Evolutionary conservation across 495 filamentous ascomycete species (phyloP), one percentile per base, ranked within the genome.

Genomic region (Penicillium bovifimosum): DNA sequence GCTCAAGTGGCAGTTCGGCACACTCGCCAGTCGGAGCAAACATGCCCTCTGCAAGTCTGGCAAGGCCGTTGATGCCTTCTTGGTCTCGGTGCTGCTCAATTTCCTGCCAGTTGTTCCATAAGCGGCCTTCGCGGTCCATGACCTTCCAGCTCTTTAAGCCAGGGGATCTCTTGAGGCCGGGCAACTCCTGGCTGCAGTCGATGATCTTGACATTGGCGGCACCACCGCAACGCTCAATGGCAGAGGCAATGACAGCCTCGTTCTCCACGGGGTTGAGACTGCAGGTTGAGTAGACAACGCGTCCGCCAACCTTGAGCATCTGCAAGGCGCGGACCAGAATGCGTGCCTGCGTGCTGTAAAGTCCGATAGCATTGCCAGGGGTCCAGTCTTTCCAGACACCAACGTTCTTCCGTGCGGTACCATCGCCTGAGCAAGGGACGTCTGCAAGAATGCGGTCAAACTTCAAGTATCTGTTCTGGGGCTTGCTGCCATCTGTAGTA

Each of bases 211-310:
- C 86, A 60, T 92, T 95, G 20, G 80, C 78, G 2, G 81, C 64
- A 8, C 93, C 93, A 53, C 93, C 93, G 60, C 91, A 97, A 36
- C 91, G 81, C 53, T 90, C 87, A 59, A 97, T 95, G 4, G 95
- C 92, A 43, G 72, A 75, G 2, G 87, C 78, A 50, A 98, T 71
- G 17, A 97, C 90, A n/a, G 95, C 87, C 73, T 98, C 93, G 63
- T 98, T 95, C 68, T 98, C 93, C 18, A 97, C 78, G 0, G 93
- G 92, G 69, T 96, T 98, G 86, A 98, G 87, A 68, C 89, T 95
- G 75, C 93, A 98, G 13, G 93, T 97, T 6, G 91, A 96, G 72
- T 97, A 98, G 26, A 97, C 91, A 8, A 96, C 86, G 41, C 90
- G 81, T 52, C 93, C 93, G 29, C 93, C 93, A 36, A 88, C 86